phyloP scores from a whole-genome alignment of 2,329 filamentous ascomycete genomes.

The Diaporthe sp. region DNA sequence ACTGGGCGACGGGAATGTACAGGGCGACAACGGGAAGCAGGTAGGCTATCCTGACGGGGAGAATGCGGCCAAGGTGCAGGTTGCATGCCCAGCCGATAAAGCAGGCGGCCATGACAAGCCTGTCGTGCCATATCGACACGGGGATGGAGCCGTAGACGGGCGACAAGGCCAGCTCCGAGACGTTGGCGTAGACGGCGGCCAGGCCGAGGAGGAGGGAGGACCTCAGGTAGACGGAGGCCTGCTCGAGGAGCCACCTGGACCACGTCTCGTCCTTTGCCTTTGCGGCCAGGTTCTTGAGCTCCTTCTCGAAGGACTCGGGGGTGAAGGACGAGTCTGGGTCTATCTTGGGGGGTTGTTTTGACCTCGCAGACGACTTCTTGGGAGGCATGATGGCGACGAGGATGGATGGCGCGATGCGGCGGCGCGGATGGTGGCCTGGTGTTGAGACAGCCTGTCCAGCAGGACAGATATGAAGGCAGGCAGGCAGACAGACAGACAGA shows the following conservation, averaged over 20 bases:
- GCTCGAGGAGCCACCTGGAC: constrained; percentile 51
- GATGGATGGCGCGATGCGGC: neutral
- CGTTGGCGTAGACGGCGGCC: constrained; percentile 75
- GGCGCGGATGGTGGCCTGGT: neutral
- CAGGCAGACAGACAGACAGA: neutral
- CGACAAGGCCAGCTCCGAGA: constrained; percentile 82
- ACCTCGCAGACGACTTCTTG: constrained; percentile 44
- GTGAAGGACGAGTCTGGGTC: constrained; percentile 56
- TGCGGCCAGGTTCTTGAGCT: constrained; percentile 64
- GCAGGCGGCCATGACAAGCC: constrained; percentile 74
- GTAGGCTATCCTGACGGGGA: constrained; percentile 63
- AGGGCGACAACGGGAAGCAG: constrained; percentile 81
- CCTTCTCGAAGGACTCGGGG: constrained; percentile 66
- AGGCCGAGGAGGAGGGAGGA: constrained; percentile 64
- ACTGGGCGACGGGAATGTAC: constrained; percentile 81
- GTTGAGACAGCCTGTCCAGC: constrained; percentile 4
- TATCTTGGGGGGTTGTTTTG: constrained; percentile 42
- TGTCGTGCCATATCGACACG: constrained; percentile 77
- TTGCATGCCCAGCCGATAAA: constrained; percentile 81
- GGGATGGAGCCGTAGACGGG: constrained; percentile 92
- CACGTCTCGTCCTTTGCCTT: constrained; percentile 56
- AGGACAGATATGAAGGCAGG: neutral
- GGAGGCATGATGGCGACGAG: constrained; percentile 48
- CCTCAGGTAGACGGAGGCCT: constrained; percentile 58
- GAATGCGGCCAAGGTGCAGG: constrained; percentile 63